phyloP scores from a whole-genome alignment of 1,284 basidiomycete genomes.

The Amylostereum chailletii region DNA sequence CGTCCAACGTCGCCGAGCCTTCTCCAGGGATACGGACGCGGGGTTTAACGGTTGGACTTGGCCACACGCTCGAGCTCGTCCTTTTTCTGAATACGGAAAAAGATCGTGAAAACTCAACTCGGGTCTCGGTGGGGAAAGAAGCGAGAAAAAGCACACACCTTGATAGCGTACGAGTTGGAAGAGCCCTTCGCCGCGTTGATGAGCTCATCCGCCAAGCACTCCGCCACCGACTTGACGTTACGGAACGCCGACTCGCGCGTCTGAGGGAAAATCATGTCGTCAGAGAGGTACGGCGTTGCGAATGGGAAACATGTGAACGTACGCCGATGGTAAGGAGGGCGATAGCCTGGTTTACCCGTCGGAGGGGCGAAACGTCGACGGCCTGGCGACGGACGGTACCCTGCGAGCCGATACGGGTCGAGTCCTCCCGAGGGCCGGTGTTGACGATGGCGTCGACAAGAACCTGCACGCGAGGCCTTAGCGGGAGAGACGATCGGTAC shows the following conservation, averaged over 20 bases:
- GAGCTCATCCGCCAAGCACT: constrained; percentile 98
- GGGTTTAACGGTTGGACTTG: constrained; percentile 93
- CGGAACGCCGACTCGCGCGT: constrained; percentile 99
- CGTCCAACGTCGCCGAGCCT: background rate
- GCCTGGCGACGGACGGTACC: constrained; percentile 99
- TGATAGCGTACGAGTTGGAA: constrained; percentile 99
- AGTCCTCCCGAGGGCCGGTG: constrained; percentile 99
- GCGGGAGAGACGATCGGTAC: background rate
- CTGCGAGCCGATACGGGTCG: constrained; percentile 99
- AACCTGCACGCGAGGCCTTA: constrained; percentile 32
- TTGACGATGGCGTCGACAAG: constrained; percentile 99
- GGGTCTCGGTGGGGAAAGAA: background rate
- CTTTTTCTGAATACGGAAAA: constrained; percentile 58
- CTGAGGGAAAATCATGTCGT: constrained; percentile 27
- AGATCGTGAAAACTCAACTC: constrained; percentile 1
- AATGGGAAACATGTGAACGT: constrained; percentile 25
- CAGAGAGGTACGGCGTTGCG: too few relatives aligned
- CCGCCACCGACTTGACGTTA: constrained; percentile 98
- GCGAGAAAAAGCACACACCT: constrained; percentile 40
- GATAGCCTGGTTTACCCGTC: constrained; percentile 97
- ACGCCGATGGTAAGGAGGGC: constrained; percentile 93
- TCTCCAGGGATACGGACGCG: background rate
- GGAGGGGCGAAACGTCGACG: constrained; percentile 98
- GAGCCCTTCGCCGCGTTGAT: constrained; percentile 99
- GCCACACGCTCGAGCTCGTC: constrained; percentile 99